These are phyloP conservation scores for Dryas octopetala DNA, from an alignment of 306 rosid genomes.

Conservation along the genomic window DNA sequence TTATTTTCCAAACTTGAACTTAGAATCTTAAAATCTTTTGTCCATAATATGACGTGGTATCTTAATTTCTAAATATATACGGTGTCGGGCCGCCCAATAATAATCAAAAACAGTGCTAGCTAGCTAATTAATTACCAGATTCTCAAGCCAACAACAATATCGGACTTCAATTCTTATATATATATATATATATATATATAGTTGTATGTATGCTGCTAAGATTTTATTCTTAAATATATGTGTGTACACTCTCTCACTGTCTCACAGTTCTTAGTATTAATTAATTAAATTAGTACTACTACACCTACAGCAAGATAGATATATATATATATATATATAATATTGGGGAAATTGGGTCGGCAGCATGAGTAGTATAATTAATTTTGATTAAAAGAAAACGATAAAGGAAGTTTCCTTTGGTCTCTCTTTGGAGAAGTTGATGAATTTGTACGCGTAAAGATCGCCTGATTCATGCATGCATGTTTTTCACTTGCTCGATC, in stretches of 20 bases:
- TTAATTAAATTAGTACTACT: background rate
- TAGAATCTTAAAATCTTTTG: no score
- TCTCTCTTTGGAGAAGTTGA: background rate
- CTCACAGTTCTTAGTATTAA: background rate
- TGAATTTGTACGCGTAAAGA: background rate
- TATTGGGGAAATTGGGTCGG: no score
- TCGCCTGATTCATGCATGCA: background rate
- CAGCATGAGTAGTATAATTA: no score
- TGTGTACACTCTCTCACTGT: no score
- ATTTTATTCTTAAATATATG: background rate
- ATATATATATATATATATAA: no score
- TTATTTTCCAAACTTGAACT: no score
- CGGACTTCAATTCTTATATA: background rate
- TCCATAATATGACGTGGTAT: no score
- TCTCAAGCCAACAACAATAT: background rate
- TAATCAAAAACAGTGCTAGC: background rate
- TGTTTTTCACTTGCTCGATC: no score
- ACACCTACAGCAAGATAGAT: background rate
- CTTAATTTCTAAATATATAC: no score
- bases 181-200: background rate
- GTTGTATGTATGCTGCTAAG: background rate
- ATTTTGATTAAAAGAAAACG: no score
- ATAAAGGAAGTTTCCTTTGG: background rate
- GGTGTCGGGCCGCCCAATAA: background rate
- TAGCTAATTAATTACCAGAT: background rate